phyloP scores from a whole-genome alignment of 352 stramenopile genomes.

The Phytophthora foliorum region DNA sequence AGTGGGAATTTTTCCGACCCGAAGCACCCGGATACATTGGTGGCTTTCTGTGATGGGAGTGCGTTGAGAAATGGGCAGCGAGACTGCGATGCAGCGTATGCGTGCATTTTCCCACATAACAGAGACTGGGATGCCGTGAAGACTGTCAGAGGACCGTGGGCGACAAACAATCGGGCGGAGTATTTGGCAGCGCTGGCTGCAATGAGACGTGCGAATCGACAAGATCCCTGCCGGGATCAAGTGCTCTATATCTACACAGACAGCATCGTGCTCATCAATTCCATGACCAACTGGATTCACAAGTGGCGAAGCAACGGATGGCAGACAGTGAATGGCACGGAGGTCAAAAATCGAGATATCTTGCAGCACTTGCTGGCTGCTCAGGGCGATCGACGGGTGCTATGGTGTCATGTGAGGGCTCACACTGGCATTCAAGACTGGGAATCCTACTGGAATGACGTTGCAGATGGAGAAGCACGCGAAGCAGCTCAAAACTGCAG shows the following conservation, averaged over 20 bases:
- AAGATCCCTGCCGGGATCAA: conserved; percentile 14
- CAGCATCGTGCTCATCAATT: conserved; percentile 21
- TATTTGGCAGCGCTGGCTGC: conserved; percentile 15
- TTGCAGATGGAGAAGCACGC: conserved; percentile 3
- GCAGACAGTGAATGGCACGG: conserved; percentile 5
- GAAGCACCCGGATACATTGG: not conserved
- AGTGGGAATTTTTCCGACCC: no score
- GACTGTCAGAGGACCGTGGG: not conserved
- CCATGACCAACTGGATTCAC: conserved; percentile 23
- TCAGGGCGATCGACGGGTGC: not conserved
- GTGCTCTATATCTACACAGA: conserved; percentile 22
- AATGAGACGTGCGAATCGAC: conserved; percentile 20
- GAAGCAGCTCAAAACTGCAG: no score
- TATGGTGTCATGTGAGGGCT: conserved; percentile 16
- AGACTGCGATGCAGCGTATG: conserved; percentile 11
- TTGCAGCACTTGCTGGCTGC: conserved; percentile 12
- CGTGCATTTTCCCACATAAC: conserved; percentile 24
- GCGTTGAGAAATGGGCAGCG: not conserved
- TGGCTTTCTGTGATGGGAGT: not conserved
- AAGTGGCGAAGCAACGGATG: conserved; percentile 24
- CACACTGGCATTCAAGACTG: conserved; percentile 16
- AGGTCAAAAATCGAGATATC: conserved; percentile 27
- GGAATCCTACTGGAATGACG: conserved; percentile 25
- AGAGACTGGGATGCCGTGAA: conserved; percentile 6
- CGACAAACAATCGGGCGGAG: conserved; percentile 23